A percentile compares a stretch with the other conserved stretches of the same genome.
phyloP scores from a whole-genome alignment of 805 yeast genomes.

The Saccharomycopsis amapae region DNA sequence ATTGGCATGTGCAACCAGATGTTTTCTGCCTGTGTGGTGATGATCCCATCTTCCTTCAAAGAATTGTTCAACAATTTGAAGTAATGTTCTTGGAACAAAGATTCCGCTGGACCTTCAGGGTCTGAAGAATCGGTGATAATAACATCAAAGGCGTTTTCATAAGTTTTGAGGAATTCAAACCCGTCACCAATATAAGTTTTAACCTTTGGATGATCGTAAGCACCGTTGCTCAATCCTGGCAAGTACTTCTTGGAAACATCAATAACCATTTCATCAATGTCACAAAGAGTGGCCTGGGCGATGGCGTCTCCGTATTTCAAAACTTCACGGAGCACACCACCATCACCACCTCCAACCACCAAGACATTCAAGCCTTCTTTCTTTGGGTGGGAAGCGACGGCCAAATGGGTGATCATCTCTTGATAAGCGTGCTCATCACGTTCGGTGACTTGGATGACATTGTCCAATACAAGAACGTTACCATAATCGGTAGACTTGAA shows the following conservation, averaged over 20 bases:
- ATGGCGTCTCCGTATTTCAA: conserved; percentile 79
- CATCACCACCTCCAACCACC: conserved; percentile 98
- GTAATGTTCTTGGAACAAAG: conserved; percentile 87
- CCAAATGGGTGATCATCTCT: conserved; percentile 96
- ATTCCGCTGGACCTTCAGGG: conserved; percentile 97
- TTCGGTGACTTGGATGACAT: conserved; percentile 93
- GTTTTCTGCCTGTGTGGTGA: conserved; percentile 90
- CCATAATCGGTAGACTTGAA: conserved; percentile 93
- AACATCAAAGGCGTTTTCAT: conserved; percentile 83
- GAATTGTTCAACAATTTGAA: conserved; percentile 78
- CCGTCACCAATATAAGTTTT: conserved; percentile 93
- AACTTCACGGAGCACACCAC: conserved; percentile 94
- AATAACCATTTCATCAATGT: conserved; percentile 91
- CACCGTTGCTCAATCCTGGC: conserved; percentile 77
- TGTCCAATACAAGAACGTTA: conserved; percentile 89
- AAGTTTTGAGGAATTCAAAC: conserved; percentile 84
- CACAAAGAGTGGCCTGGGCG: conserved; percentile 87
- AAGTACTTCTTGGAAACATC: conserved; percentile 78
- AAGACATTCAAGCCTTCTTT: conserved; percentile 46
- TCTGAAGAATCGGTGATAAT: conserved; percentile 96
- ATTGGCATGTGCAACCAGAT: conserved; percentile 88
- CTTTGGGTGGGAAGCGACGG: conserved; percentile 86
- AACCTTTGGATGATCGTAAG: conserved; percentile 78
- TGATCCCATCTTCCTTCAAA: conserved; percentile 83
- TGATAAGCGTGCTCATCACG: conserved; percentile 97